Percentiles rank a stretch among this genome's conserved stretches.
Evolutionary conservation across 2,329 filamentous ascomycete genomes (phyloP).

Genomic region (Xylariomycetidae sp.): DNA sequence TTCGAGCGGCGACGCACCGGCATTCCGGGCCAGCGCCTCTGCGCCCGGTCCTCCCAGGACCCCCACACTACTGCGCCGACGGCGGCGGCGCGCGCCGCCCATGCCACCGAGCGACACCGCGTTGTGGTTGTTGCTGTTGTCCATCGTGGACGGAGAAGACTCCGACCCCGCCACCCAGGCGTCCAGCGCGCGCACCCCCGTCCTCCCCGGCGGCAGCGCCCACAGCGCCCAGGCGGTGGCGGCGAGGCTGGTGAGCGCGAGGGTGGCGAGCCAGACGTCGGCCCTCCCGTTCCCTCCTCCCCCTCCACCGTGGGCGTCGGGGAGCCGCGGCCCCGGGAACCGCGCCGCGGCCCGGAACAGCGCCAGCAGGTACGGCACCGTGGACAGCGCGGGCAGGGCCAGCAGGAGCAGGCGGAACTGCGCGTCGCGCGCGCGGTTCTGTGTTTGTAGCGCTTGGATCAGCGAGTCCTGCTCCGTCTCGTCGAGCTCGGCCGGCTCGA

Average conservation of each 20-base stretch:
- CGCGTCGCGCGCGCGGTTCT: slow-evolving; percentile 53
- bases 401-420: slow-evolving; percentile 55
- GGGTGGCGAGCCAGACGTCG: slow-evolving; percentile 40
- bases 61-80: too few species aligned
- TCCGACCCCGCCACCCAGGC: slow-evolving; percentile 25
- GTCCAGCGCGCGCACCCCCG: slow-evolving; percentile 47
- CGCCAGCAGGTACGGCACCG: slow-evolving; percentile 48
- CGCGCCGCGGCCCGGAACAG: slow-evolving; percentile 32
- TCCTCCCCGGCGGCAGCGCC: slow-evolving; percentile 46
- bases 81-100: neutral
- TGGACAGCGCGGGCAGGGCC: slow-evolving; percentile 50
- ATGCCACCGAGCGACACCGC: neutral
- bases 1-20: slow-evolving; percentile 41
- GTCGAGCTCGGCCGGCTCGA: slow-evolving; percentile 25
- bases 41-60: too few species aligned
- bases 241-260: slow-evolving; percentile 57
- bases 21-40: too few species aligned
- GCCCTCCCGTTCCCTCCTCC: slow-evolving; percentile 2
- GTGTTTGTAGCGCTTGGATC: slow-evolving; percentile 46
- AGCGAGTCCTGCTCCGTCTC: slow-evolving; percentile 58
- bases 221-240: slow-evolving; percentile 57
- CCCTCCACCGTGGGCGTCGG: neutral
- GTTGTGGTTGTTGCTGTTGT: neutral
- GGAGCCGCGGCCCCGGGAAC: neutral
- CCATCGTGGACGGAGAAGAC: neutral